Evolutionary conservation across 1,284 basidiomycete genomes (phyloP).

Genomic region (Boletus smithii): DNA sequence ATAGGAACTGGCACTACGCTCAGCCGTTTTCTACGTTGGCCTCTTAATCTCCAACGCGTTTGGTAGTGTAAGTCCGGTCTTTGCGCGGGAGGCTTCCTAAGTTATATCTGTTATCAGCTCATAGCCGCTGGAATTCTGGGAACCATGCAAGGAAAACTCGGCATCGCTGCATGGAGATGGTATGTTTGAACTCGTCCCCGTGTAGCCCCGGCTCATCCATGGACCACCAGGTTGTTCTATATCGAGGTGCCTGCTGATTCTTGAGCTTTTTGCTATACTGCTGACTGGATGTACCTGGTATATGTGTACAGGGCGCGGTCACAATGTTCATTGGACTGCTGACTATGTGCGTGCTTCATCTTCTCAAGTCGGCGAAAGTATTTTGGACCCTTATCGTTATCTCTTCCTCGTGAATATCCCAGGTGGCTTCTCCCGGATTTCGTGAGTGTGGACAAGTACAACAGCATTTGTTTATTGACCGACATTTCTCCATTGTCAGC

Average conservation of each 20-base stretch:
- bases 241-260: constrained; percentile 47
- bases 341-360: constrained; percentile 52
- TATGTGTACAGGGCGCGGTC: constrained; percentile 46
- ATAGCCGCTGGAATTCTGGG: constrained; percentile 68
- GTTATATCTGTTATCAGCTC: constrained; percentile 39
- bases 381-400: neutral
- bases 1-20: constrained; percentile 65
- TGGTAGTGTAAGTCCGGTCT: constrained; percentile 62
- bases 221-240: constrained; percentile 48
- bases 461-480: neutral
- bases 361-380: neutral
- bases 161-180: constrained; percentile 73
- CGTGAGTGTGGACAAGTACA: constrained; percentile 32
- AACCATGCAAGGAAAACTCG: constrained; percentile 63
- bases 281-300: constrained; percentile 3
- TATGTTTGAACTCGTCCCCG: constrained; percentile 18
- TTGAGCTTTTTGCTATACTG: neutral
- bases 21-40: constrained; percentile 67
- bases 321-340: constrained; percentile 54
- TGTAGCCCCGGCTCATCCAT: neutral
- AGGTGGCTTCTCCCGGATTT: constrained; percentile 57
- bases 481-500: constrained; percentile 35
- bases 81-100: no score
- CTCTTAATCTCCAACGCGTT: constrained; percentile 74
- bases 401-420: neutral